These are phyloP conservation scores for Cryptococcus maquisensis DNA, from an alignment of 1,284 basidiomycete genomes.

Conservation along the genomic window DNA sequence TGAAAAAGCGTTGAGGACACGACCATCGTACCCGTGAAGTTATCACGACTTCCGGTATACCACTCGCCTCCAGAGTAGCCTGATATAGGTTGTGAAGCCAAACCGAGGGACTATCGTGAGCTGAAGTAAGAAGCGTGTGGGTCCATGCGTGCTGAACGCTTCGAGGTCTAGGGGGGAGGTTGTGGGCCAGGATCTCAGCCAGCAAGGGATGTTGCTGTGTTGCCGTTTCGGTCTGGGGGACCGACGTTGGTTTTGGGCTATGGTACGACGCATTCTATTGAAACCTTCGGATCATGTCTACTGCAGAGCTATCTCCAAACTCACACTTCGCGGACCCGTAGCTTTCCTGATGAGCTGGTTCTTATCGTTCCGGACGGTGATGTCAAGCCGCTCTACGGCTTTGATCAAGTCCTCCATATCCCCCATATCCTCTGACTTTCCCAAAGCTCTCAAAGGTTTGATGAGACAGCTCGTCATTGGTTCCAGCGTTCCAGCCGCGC, in stretches of 20 bases:
- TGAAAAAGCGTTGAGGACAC: background rate
- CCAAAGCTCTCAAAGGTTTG: conserved; percentile 26
- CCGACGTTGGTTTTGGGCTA: too few species aligned
- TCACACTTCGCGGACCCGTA: background rate
- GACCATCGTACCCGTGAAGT: conserved; percentile 23
- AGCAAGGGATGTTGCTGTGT: conserved; percentile 25
- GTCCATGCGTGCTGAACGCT: conserved; percentile 30
- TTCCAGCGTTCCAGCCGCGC: conserved; percentile 25
- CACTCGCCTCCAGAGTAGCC: conserved; percentile 30
- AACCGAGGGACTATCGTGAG: conserved; percentile 19
- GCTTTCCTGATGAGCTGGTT: conserved; percentile 10
- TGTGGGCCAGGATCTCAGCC: conserved; percentile 27
- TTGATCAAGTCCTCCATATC: conserved; percentile 10
- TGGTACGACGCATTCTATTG: too few species aligned
- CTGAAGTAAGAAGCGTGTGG: conserved; percentile 23
- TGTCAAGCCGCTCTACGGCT: conserved; percentile 13
- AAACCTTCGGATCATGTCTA: too few species aligned
- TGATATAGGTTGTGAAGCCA: conserved; percentile 36
- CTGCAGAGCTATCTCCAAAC: too few species aligned
- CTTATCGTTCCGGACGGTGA: conserved; percentile 13
- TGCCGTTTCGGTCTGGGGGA: background rate
- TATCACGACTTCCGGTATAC: conserved; percentile 26
- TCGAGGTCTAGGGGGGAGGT: conserved; percentile 19
- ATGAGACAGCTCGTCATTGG: conserved; percentile 35
- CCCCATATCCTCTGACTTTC: conserved; percentile 4